Evolutionary conservation across 495 filamentous ascomycete species (phyloP), one percentile per base, ranked within the genome.

Genomic region (Elasticomyces elasticus): DNA sequence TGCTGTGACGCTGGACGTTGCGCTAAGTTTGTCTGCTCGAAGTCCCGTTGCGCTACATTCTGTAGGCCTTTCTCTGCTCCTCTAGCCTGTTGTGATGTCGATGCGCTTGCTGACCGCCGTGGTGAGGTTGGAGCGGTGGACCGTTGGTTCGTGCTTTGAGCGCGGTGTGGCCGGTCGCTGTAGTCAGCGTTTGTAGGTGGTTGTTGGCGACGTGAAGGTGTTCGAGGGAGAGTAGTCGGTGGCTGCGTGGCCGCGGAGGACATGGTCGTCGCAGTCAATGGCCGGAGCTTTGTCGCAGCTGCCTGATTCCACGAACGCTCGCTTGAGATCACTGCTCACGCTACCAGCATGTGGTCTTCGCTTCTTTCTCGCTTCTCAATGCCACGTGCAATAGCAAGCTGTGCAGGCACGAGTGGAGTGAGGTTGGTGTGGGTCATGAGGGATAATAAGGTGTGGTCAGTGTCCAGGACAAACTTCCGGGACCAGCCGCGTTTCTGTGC

Each of bases 11-110:
- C 65, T 13, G 63, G 59, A 11, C 73, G 70, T 25, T 68, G 70
- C 37, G 72, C 73, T 52, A 72, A 60, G 65, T 77, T 77, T 57
- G 69, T 69, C 41, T 76, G 71, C 62, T 84, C 81, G 53, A 72
- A 77, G 49, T 85, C 81, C 41, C 74, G 72, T 40, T 76, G 76
- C 52, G 75, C 75, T 55, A 80, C 71, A 54, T 69, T 73, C 35
- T 75, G 72, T 24, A 81, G 70, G 10, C 73, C 70, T 49, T 70
- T 70, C 24, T 76, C n/a, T n/a, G n/a, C n/a, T n/a, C n/a, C n/a
- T n/a, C n/a, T n/a, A n/a, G n/a, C n/a, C n/a, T n/a, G n/a, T 45
- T 27, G 42, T 4, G 35, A 40, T 12, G 35, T 40, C 35, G 35
- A 40, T 5, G 35, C 35, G n/a, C n/a, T n/a, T n/a, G n/a, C n/a